These are phyloP conservation scores for Pichia sorboxylosa DNA, from an alignment of 1,139 yeast species.

Conservation along the genomic window DNA sequence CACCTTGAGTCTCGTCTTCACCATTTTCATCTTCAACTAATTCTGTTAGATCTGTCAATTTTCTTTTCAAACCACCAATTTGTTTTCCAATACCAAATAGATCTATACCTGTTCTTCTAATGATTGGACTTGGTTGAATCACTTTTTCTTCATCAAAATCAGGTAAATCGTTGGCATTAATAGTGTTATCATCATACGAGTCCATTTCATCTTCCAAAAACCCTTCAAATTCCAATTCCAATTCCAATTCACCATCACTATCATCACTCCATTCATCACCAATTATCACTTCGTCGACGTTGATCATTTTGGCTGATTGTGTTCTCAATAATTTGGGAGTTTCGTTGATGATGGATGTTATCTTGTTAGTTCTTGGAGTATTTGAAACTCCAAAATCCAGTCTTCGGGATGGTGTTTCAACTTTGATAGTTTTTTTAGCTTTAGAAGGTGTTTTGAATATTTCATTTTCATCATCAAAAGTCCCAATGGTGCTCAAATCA, in stretches of 20 bases:
- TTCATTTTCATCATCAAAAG: conserved; percentile 4
- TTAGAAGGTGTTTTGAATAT: conserved; percentile 23
- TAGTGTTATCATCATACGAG: background rate
- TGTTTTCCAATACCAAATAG: conserved; percentile 28
- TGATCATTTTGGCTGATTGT: conserved; percentile 2
- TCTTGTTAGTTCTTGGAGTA: conserved; percentile 4
- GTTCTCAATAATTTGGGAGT: conserved; percentile 13
- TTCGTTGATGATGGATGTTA: conserved; percentile 4
- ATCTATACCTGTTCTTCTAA: conserved; percentile 17
- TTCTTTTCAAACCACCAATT: conserved; percentile 21
- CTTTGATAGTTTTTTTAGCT: background rate
- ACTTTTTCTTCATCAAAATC: background rate
- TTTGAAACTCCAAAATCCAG: conserved; percentile 1
- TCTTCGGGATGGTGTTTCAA: conserved; percentile 2
- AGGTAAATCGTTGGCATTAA: background rate
- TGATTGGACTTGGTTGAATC: conserved; percentile 24
- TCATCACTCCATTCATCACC: conserved; percentile 10
- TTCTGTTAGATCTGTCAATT: conserved; percentile 10
- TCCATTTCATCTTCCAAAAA: background rate
- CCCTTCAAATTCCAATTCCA: background rate
- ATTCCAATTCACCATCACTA: conserved; percentile 1
- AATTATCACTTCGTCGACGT: conserved; percentile 8
- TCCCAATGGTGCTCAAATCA: background rate
- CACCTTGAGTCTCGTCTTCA: conserved; percentile 1
- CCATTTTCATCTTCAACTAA: conserved; percentile 14